Conservation (phyloP, 23 red algal genomes). For the Gracilariopsis chorda region DNA sequence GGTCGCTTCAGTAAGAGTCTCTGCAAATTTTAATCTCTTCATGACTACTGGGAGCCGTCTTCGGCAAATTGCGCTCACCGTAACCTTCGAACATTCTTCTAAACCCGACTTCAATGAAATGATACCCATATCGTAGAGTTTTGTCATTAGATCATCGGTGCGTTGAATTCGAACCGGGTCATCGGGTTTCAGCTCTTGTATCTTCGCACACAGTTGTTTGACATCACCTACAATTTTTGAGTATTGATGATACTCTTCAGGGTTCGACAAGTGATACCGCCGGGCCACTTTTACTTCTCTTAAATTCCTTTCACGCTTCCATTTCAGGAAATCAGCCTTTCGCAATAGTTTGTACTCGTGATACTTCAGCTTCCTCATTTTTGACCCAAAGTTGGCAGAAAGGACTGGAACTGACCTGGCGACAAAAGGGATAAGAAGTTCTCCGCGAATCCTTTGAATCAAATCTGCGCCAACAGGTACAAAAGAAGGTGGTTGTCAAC, state of each 20-base stretch:
- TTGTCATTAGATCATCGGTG: constrained; percentile 85
- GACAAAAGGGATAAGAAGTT: neutral
- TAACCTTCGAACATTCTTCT: constrained; percentile 68
- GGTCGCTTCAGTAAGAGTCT: constrained; percentile 77
- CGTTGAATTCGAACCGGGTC: constrained; percentile 65
- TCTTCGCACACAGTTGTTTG: constrained; percentile 63
- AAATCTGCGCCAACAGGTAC: no score
- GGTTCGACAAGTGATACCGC: constrained; percentile 82
- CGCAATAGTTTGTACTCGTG: constrained; percentile 96
- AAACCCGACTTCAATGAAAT: constrained; percentile 76
- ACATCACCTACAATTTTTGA: constrained; percentile 83
- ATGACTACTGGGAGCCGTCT: constrained; percentile 90
- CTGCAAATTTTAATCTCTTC: constrained; percentile 93
- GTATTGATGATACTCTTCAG: constrained; percentile 94
- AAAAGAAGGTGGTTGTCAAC: no score
- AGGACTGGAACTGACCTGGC: neutral
- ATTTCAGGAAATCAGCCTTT: constrained; percentile 94
- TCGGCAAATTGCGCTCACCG: constrained; percentile 89
- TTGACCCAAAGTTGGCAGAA: neutral
- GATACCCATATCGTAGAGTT: constrained; percentile 91
- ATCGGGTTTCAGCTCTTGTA: constrained; percentile 60
- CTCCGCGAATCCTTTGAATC: no score
- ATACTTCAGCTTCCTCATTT: constrained; percentile 91
- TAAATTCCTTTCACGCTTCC: constrained; percentile 83
- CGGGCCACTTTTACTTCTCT: constrained; percentile 75